Conservation (phyloP, 1,284 basidiomycete species). For the Apiotrichum porosum region DNA sequence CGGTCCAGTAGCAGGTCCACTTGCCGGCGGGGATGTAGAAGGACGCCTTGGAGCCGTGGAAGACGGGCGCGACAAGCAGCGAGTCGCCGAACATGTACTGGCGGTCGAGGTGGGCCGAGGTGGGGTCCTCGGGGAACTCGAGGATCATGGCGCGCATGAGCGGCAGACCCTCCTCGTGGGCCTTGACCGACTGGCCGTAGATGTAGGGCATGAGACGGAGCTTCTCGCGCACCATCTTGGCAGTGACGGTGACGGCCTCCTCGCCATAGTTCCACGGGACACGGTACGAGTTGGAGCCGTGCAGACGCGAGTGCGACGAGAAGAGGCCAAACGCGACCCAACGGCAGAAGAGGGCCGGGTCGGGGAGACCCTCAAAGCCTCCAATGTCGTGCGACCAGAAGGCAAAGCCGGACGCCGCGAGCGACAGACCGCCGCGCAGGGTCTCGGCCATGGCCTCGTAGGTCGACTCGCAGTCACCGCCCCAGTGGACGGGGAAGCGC, state of each 20-base stretch:
- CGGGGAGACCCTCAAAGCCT: conserved; percentile 57
- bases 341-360: conserved; percentile 60
- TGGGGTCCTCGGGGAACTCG: conserved; percentile 64
- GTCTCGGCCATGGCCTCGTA: conserved; percentile 74
- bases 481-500: conserved; percentile 58
- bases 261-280: conserved; percentile 73
- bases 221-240: conserved; percentile 63
- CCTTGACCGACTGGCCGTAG: conserved; percentile 61
- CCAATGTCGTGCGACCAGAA: conserved; percentile 71
- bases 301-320: conserved; percentile 57
- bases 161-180: conserved; percentile 59
- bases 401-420: conserved; percentile 64
- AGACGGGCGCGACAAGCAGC: conserved; percentile 68
- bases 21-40: conserved; percentile 66
- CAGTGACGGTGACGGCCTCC: conserved; percentile 61
- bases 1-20: conserved; percentile 57
- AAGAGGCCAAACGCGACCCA: conserved; percentile 62
- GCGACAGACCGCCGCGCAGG: conserved; percentile 61
- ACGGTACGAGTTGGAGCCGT: conserved; percentile 66
- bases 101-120: conserved; percentile 60
- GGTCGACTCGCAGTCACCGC: conserved; percentile 70
- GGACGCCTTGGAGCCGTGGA: conserved; percentile 57
- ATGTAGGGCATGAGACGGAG: conserved; percentile 70
- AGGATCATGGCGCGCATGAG: conserved; percentile 68
- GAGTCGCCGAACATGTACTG: conserved; percentile 64